Evolutionary conservation across 2,329 filamentous ascomycete genomes (phyloP), one percentile per base, ranked within the genome.

Genomic region (Sporothrix euskadiensis): DNA sequence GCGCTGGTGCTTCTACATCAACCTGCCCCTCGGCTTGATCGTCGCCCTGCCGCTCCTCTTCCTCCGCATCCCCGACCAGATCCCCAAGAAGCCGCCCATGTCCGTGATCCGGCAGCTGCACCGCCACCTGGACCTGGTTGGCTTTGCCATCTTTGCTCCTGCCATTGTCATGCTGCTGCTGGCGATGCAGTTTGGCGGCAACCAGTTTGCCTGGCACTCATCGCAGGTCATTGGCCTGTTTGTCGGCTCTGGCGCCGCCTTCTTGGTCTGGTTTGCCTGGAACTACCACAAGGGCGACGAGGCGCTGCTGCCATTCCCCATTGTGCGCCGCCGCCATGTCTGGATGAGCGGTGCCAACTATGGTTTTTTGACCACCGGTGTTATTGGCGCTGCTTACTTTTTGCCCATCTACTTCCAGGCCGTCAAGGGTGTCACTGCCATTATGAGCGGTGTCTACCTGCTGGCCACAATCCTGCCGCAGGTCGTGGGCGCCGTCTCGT

Each of bases 1-100:
- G 84, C 80, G 84, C 63, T 85, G 84, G 83, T 84, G 83, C 82
- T 85, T 85, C 76, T 85, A 83, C 74, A 80, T 86, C 79, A 86
- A 86, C 76, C 79, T 86, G 5, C 84, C 84, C 0, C 63, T 85
- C 39, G 84, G 83, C 4, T 81, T 76, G 2, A 19, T 83, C 16
- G 79, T 82, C 2, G 82, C 78, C 9, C 4, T 79, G 4, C 76
- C 80, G 12, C 66, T 85, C 8, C 26, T 79, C 1, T 71, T 83
- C 10, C 74, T 82, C 30, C 76, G 78, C 63, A 79, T 83, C 12
- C 84, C 83, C 16, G 82, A 84, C 19, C 80, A 81, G 61, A 78
- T 78, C 12, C 30, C 75, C 54, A 83, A 82, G 73, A 77, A 77
- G 1, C 78, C 76, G 1, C 16, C 71, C 80, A 4, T 76, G 77